Evolutionary conservation across 495 filamentous ascomycete genomes (phyloP).

Genomic region (Podospora comata): DNA sequence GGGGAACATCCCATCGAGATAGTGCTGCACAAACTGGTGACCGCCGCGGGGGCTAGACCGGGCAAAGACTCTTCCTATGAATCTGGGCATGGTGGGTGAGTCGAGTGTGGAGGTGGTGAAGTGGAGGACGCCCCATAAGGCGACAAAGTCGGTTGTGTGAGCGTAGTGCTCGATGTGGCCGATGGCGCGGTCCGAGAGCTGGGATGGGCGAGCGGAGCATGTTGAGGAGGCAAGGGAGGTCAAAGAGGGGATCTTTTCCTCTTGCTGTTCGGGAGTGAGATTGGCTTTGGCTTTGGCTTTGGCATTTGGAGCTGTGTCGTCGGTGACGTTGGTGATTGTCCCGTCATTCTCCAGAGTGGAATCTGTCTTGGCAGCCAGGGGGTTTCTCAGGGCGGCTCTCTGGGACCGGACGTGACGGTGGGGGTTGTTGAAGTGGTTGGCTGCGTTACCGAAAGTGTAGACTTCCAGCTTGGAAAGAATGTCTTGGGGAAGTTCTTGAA

Average conservation of each 20-base stretch:
- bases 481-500: conserved; percentile 69
- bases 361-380: conserved; percentile 27
- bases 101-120: conserved; percentile 51
- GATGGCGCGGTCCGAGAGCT: conserved; percentile 49
- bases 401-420: conserved; percentile 39
- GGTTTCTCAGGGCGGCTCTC: conserved; percentile 22
- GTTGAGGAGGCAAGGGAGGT: neutral
- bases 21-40: conserved; percentile 79
- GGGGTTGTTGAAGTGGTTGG: conserved; percentile 88
- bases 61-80: conserved; percentile 73
- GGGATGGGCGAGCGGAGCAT: conserved; percentile 14
- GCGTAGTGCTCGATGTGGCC: conserved; percentile 83
- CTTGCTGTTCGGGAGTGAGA: neutral
- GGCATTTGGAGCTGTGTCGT: neutral
- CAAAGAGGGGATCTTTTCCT: neutral
- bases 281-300: neutral
- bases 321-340: neutral
- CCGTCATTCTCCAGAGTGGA: conserved; percentile 14
- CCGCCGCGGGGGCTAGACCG: conserved; percentile 56
- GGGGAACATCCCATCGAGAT: conserved; percentile 76
- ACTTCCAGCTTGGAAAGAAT: conserved; percentile 69
- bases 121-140: conserved; percentile 69
- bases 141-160: conserved; percentile 72
- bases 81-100: conserved; percentile 51
- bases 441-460: conserved; percentile 81